phyloP scores from a whole-genome alignment of 768 basidiomycete genomes.

The Boletus bicolor region DNA sequence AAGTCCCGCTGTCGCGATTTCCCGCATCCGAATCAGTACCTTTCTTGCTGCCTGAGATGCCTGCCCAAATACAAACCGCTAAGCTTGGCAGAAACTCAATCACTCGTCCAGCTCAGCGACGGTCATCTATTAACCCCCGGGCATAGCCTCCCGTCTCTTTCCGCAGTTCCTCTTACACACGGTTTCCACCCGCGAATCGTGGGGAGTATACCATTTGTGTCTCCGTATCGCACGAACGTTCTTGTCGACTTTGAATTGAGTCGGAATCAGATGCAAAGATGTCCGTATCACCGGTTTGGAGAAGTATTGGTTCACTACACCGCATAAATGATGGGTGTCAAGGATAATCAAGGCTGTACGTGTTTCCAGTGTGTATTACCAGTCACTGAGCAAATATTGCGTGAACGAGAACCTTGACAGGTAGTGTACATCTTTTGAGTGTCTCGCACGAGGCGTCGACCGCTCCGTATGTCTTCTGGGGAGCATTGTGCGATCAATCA shows the following conservation, averaged over 20 bases:
- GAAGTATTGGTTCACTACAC: neutral
- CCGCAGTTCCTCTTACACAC: slow-evolving; percentile 1
- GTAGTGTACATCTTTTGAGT: neutral
- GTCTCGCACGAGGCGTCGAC: neutral
- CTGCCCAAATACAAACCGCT: neutral
- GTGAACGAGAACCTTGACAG: neutral
- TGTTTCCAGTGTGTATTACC: neutral
- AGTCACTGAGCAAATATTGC: neutral
- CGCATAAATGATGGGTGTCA: slow-evolving; percentile 4
- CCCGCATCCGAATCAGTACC: neutral
- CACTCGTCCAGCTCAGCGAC: slow-evolving; percentile 11
- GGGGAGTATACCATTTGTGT: neutral
- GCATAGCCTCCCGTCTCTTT: slow-evolving; percentile 6
- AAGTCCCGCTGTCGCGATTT: neutral
- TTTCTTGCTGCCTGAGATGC: neutral
- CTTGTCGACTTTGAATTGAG: neutral
- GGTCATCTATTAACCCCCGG: slow-evolving; percentile 1
- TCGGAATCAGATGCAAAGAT: neutral
- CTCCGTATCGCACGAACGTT: neutral
- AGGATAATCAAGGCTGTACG: slow-evolving; percentile 8
- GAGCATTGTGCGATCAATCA: slow-evolving; percentile 9
- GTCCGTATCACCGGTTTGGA: neutral
- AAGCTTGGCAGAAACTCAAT: slow-evolving; percentile 11
- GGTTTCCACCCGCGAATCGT: neutral
- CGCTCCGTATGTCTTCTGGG: neutral